Evolutionary conservation across 768 basidiomycete species (phyloP).

Genomic region (Rhodosporidiobolus odoratus): DNA sequence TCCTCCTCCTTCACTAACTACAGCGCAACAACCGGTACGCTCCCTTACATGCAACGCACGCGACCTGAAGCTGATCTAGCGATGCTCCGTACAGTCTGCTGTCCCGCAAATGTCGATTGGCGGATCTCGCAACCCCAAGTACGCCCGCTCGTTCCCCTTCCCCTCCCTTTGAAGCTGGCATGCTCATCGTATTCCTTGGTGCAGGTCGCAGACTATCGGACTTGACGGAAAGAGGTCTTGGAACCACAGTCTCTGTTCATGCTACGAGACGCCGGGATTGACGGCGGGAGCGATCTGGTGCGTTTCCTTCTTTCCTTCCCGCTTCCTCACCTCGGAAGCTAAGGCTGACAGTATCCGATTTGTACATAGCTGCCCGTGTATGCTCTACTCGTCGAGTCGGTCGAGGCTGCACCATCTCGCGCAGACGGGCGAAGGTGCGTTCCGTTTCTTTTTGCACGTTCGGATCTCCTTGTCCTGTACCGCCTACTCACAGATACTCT

Average conservation of each 20-base stretch:
- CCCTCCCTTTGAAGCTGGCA: background rate
- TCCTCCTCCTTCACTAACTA: background rate
- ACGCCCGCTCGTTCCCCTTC: background rate
- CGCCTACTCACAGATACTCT: background rate
- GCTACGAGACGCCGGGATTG: conserved; percentile 11
- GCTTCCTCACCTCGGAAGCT: too few species aligned
- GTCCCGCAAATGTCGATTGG: conserved; percentile 15
- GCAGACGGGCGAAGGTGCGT: conserved; percentile 19
- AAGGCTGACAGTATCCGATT: too few species aligned
- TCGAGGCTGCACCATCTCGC: conserved; percentile 4
- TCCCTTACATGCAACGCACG: too few species aligned
- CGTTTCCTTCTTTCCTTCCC: background rate
- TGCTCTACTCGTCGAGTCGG: conserved; percentile 21
- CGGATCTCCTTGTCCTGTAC: background rate
- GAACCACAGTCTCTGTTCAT: conserved; percentile 23
- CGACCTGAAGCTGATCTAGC: background rate
- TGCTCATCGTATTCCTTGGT: background rate
- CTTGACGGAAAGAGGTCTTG: conserved; percentile 29
- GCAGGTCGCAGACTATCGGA: conserved; percentile 11
- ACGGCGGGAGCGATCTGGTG: conserved; percentile 15
- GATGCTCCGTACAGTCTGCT: background rate
- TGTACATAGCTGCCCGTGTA: conserved; percentile 35
- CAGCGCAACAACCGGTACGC: conserved; percentile 21
- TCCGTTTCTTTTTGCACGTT: background rate
- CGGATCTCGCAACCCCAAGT: conserved; percentile 23